These are phyloP conservation scores for Talaromyces sp. DNA, from an alignment of 2,329 filamentous ascomycete species.

Conservation along the genomic window DNA sequence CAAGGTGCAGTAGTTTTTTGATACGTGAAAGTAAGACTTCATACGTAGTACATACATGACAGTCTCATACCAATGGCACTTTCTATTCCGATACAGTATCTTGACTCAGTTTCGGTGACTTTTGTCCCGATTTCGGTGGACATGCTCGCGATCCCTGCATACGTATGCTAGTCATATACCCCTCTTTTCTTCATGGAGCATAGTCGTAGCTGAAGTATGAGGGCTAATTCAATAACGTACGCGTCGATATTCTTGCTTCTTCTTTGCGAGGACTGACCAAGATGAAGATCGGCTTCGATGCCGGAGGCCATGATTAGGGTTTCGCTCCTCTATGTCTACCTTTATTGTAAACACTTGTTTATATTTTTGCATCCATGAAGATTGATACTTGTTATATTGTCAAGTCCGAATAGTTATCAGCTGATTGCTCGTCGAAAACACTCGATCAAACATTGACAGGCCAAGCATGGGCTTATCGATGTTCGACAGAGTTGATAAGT, in stretches of 20 bases:
- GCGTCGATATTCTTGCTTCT: neutral
- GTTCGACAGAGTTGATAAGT: neutral
- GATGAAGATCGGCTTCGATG: neutral
- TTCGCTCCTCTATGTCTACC: neutral
- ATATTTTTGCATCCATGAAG: neutral
- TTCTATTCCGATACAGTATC: neutral
- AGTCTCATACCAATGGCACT: neutral
- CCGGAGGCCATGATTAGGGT: neutral
- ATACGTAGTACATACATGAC: neutral
- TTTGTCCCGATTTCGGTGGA: neutral
- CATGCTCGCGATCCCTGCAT: neutral
- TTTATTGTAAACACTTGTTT: neutral
- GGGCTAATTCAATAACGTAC: neutral
- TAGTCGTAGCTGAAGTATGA: neutral
- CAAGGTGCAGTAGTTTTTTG: neutral
- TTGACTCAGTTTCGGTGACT: neutral
- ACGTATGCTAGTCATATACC: neutral
- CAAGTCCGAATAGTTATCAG: neutral
- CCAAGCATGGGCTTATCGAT: neutral
- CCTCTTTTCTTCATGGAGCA: neutral
- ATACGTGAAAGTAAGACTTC: neutral
- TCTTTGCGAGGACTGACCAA: neutral
- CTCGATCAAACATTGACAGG: neutral
- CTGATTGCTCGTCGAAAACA: neutral
- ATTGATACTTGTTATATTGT: neutral